These are phyloP conservation scores for Fistulifera pelliculosa DNA, from an alignment of 108 stramenopile genomes.

Conservation along the genomic window DNA sequence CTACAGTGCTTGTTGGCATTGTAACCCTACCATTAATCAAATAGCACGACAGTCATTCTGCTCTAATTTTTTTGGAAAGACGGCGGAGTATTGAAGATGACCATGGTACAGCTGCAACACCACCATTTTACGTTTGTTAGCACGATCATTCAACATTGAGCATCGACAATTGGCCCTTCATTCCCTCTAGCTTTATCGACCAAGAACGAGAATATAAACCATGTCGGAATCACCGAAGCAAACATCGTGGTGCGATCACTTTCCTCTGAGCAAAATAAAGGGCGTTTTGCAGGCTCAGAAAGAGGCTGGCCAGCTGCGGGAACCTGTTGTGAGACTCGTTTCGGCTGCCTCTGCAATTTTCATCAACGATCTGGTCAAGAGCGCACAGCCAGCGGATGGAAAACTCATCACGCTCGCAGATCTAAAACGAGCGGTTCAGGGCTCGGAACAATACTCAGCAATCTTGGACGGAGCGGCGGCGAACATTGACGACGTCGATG, in stretches of 20 bases:
- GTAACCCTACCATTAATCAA: too few relatives aligned
- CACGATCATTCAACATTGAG: too few relatives aligned
- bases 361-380: slow-evolving; percentile 1
- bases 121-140: too few relatives aligned
- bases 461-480: not conserved
- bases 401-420: not conserved
- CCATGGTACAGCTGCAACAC: too few relatives aligned
- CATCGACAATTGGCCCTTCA: too few relatives aligned
- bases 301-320: not conserved
- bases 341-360: not conserved
- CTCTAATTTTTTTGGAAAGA: too few relatives aligned
- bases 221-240: not conserved
- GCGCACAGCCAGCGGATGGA: not conserved
- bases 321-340: not conserved
- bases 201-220: too few relatives aligned
- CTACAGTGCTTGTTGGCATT: too few relatives aligned
- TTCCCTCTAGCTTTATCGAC: too few relatives aligned
- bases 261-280: not conserved
- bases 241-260: not conserved
- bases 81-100: too few relatives aligned
- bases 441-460: not conserved
- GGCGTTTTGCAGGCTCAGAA: not conserved
- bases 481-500: too few relatives aligned
- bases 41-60: too few relatives aligned
- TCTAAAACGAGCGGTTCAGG: not conserved